phyloP scores from a whole-genome alignment of 2,329 filamentous ascomycete genomes.

The Talaromyces atroroseus region DNA sequence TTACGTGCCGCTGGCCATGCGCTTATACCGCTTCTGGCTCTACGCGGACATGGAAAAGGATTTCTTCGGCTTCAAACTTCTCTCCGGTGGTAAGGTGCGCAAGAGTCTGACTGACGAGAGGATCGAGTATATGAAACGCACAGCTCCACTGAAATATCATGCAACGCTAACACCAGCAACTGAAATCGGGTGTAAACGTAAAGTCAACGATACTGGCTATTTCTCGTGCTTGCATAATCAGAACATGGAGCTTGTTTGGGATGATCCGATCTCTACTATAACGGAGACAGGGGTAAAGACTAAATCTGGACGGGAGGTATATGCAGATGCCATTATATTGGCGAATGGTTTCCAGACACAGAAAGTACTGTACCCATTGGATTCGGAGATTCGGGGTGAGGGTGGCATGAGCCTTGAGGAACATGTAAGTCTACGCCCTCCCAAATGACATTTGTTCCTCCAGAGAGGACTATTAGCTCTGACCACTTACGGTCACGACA shows the following conservation, averaged over 20 bases:
- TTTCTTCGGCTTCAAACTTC: slow-evolving; percentile 39
- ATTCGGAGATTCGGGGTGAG: slow-evolving; percentile 37
- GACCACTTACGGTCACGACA: slow-evolving; percentile 14
- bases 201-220: slow-evolving; percentile 46
- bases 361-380: slow-evolving; percentile 43
- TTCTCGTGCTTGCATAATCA: slow-evolving; percentile 38
- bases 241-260: slow-evolving; percentile 37
- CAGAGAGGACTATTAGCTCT: background rate
- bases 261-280: slow-evolving; percentile 39
- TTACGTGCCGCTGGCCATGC: slow-evolving; percentile 43
- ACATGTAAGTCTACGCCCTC: slow-evolving; percentile 21
- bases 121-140: slow-evolving; percentile 39
- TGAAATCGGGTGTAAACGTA: slow-evolving; percentile 46
- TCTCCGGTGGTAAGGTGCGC: slow-evolving; percentile 33
- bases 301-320: slow-evolving; percentile 31
- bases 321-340: slow-evolving; percentile 45
- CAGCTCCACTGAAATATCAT: slow-evolving; percentile 42
- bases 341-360: slow-evolving; percentile 48
- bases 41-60: slow-evolving; percentile 43
- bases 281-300: slow-evolving; percentile 36
- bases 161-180: slow-evolving; percentile 39
- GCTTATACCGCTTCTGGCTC: slow-evolving; percentile 38
- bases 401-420: slow-evolving; percentile 29
- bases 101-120: slow-evolving; percentile 33
- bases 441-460: no score